Percentiles rank a stretch among this genome's conserved stretches.
These are phyloP conservation scores for Coix lacrymajobi DNA, from an alignment of 176 grass and related monocot species.

Conservation along the genomic window DNA sequence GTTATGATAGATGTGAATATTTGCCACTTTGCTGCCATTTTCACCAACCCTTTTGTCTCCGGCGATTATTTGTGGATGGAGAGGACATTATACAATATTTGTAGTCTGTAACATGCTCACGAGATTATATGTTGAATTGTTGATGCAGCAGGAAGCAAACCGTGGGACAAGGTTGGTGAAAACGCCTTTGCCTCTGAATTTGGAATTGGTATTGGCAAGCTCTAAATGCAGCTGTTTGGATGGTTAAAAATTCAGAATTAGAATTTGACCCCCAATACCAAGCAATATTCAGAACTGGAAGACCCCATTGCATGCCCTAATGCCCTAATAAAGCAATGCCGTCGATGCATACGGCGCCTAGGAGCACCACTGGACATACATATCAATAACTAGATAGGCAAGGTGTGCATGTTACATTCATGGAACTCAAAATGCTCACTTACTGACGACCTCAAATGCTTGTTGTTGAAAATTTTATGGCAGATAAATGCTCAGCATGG, in stretches of 20 bases:
- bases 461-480: background rate
- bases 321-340: too few relatives aligned
- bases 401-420: constrained; percentile 34
- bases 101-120: background rate
- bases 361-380: too few relatives aligned
- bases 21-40: background rate
- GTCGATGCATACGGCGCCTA: too few relatives aligned
- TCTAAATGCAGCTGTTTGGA: background rate
- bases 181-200: background rate
- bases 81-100: too few relatives aligned
- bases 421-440: background rate
- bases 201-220: too few relatives aligned
- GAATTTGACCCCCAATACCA: background rate
- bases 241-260: background rate
- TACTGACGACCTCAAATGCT: background rate
- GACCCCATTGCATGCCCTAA: too few relatives aligned
- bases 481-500: constrained; percentile 42
- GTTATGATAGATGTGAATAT: background rate
- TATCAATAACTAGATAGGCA: too few relatives aligned
- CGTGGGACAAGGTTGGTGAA: background rate
- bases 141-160: background rate
- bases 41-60: too few relatives aligned
- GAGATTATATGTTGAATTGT: background rate
- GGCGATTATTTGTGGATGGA: background rate
- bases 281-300: background rate